phyloP scores from a whole-genome alignment of 1,139 yeast species.

The Candida tunisiensis region DNA sequence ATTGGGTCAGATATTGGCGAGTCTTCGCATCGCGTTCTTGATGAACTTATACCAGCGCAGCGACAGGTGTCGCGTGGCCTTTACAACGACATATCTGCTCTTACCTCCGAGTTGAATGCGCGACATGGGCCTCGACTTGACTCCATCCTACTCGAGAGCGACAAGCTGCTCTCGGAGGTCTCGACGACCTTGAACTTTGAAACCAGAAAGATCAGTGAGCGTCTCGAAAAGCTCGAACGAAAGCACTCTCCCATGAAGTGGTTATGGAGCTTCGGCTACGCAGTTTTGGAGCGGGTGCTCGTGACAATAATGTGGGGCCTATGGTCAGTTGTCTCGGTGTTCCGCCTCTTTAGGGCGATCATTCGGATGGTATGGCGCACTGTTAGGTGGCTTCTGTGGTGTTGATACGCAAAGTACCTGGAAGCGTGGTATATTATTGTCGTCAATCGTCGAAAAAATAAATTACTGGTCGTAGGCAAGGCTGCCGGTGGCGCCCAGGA shows the following conservation, averaged over 20 bases:
- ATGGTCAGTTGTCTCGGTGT: conserved; percentile 54
- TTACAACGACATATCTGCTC: no score
- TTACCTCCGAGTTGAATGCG: no score
- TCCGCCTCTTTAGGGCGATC: conserved; percentile 24
- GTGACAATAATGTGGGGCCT: conserved; percentile 46
- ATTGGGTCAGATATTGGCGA: no score
- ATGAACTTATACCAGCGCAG: no score
- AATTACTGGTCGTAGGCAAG: background rate
- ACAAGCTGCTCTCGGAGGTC: conserved; percentile 65
- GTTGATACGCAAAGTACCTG: conserved; percentile 2
- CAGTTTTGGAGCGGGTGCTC: conserved; percentile 32
- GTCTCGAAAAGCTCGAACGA: conserved; percentile 34
- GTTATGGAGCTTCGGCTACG: conserved; percentile 12
- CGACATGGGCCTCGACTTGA: no score
- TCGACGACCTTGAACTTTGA: conserved; percentile 67
- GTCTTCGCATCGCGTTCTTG: no score
- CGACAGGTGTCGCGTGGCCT: no score
- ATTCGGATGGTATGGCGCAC: conserved; percentile 23
- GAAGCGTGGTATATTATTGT: background rate
- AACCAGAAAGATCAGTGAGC: conserved; percentile 51
- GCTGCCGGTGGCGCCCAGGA: background rate
- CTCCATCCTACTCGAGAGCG: conserved; percentile 49
- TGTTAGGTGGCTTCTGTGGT: conserved; percentile 28
- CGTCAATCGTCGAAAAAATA: background rate
- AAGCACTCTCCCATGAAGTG: conserved; percentile 9